A percentile compares a stretch with the other conserved stretches of the same genome.
These are phyloP conservation scores for Pseudocohnilembus persalinus DNA, from an alignment of 169 alveolate species.

Conservation along the genomic window DNA sequence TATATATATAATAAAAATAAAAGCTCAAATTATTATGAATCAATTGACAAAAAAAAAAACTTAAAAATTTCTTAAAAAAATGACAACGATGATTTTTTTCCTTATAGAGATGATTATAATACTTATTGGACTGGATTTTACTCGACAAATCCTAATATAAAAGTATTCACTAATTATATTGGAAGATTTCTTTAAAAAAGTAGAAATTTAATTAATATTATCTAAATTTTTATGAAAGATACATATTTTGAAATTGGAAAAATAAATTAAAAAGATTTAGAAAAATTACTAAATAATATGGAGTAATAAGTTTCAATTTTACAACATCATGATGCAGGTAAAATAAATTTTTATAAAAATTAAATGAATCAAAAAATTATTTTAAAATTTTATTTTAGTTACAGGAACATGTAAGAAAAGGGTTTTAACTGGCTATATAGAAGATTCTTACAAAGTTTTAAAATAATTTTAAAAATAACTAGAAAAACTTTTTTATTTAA, in stretches of 20 bases:
- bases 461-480: too few species aligned
- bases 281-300: too few species aligned
- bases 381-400: neutral
- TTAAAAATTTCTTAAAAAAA: too few species aligned
- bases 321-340: neutral
- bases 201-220: neutral
- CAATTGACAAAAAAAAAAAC: too few species aligned
- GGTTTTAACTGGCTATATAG: neutral
- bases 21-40: too few species aligned
- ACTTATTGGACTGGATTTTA: neutral
- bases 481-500: too few species aligned
- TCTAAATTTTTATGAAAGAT: too few species aligned
- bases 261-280: too few species aligned
- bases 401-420: neutral
- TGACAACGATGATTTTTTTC: neutral
- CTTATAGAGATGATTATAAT: neutral
- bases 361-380: neutral
- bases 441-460: too few species aligned
- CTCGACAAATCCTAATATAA: neutral
- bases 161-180: too few species aligned
- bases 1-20: too few species aligned
- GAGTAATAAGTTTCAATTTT: neutral
- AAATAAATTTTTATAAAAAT: too few species aligned
- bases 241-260: neutral
- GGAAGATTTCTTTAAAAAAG: neutral